Evolutionary conservation across 2,329 filamentous ascomycete species (phyloP), one percentile per base, ranked within the genome.

Genomic region (Lasiodiplodia citricola): DNA sequence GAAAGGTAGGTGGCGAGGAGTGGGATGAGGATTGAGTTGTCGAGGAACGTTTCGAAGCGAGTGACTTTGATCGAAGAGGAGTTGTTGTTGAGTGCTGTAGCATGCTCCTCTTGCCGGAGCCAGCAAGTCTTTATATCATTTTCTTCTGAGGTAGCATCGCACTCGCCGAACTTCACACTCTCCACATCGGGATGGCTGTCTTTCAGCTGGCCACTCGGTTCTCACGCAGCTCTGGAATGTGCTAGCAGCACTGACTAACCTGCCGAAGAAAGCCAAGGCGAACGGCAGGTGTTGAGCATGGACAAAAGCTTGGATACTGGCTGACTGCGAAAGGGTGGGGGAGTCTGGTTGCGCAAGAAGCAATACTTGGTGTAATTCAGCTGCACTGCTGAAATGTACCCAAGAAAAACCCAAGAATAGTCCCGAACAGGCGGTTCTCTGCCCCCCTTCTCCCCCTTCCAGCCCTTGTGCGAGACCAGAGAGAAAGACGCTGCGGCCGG

Each of bases 351-450:
- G 57, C 37, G 57, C 57, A 60, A 47, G 44, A 47, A 18, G 38
- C 38, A 60, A 60, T 60, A 60, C 23, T 60, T 23, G 8, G 56
- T 60, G 56, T 60, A 60, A 60, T 60, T 38, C 37, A 28, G 38
- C 56, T 47, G 11, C 57, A 38, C 57, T n/a, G 57, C 38, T 60
- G 38, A 50, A 31, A 25, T 8, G 18, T 23, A 8, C 25, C 28
- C n/a, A 25, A 44, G 18, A 44, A 44, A 44, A 2, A 8, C 16
- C 21, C 57, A 44, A 60, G 18, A 60, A 60, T 60, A 60, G 44
- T 60, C 23, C 23, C 57, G 57, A 16, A 47, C n/a, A 60, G 7
- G 28, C 38, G 57, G 55, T 23, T 35, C 55, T 21, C 28, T n/a
- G 8, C 38, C 21, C 51, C 44, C n/a, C 41, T 44, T 23, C 23